These are phyloP conservation scores for Nigrospora osmanthi DNA, from an alignment of 2,329 filamentous ascomycete species.

Conservation along the genomic window DNA sequence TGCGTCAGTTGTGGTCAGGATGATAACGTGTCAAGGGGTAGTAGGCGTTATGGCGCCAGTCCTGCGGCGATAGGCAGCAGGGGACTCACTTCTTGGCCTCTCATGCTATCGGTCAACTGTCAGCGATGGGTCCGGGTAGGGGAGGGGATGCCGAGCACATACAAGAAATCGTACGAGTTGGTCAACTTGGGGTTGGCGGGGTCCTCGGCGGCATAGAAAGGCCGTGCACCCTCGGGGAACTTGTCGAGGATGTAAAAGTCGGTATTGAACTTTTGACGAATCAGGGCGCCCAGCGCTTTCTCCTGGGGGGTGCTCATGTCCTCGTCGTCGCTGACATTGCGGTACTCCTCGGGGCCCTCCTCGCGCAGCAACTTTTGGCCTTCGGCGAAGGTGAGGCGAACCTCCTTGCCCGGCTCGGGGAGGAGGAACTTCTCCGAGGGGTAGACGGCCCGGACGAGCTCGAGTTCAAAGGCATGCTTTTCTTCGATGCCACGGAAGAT, in stretches of 20 bases:
- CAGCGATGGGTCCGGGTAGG: too few relatives aligned
- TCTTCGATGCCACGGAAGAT: slow-evolving; percentile 68
- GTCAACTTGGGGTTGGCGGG: slow-evolving; percentile 49
- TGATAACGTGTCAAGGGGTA: too few relatives aligned
- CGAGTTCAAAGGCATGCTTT: slow-evolving; percentile 61
- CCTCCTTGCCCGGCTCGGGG: slow-evolving; percentile 65
- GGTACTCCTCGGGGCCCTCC: slow-evolving; percentile 59
- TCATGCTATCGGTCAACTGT: too few relatives aligned
- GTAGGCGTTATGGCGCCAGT: too few relatives aligned
- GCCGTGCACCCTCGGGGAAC: slow-evolving; percentile 81
- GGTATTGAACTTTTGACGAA: slow-evolving; percentile 82
- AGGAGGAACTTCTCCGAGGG: slow-evolving; percentile 72
- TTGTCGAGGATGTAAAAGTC: slow-evolving; percentile 98
- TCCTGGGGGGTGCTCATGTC: slow-evolving; percentile 77
- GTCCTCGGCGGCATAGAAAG: slow-evolving; percentile 78
- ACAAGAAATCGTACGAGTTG: slow-evolving; percentile 60
- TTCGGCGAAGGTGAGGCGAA: slow-evolving; percentile 71
- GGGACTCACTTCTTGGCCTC: too few relatives aligned
- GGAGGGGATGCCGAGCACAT: too few relatives aligned
- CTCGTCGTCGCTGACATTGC: slow-evolving; percentile 65
- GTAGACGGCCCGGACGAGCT: slow-evolving; percentile 64
- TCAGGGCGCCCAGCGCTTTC: slow-evolving; percentile 79
- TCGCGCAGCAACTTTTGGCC: slow-evolving; percentile 70
- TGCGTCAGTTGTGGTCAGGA: too few relatives aligned
- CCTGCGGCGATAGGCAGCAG: too few relatives aligned